Conservation (phyloP, 176 grass and related monocot species). For the Bolboschoenus planiculmis region DNA sequence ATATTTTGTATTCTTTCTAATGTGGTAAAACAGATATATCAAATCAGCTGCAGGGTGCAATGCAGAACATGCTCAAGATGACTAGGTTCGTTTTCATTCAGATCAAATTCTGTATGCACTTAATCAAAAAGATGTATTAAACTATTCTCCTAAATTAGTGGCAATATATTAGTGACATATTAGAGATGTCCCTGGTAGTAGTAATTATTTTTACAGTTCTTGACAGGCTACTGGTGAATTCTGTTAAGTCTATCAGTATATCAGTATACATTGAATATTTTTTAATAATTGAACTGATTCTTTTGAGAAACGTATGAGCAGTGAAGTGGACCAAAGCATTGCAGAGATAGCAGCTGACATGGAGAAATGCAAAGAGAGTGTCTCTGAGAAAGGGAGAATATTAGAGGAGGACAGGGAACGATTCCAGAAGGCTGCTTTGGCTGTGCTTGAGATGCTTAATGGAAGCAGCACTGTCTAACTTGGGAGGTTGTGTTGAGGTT, state of each 20-base stretch:
- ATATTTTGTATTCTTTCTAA: background rate
- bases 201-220: background rate
- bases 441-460: constrained; percentile 64
- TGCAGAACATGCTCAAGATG: constrained; percentile 88
- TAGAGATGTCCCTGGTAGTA: background rate
- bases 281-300: background rate
- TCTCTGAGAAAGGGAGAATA: constrained; percentile 36
- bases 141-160: background rate
- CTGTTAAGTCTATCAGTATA: background rate
- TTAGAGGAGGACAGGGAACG: constrained; percentile 67
- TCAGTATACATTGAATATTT: background rate
- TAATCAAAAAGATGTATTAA: background rate
- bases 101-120: background rate
- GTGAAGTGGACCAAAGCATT: constrained; percentile 71
- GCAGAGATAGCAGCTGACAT: constrained; percentile 71
- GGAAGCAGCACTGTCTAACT: background rate
- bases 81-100: constrained; percentile 28
- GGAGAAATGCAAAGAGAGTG: constrained; percentile 62
- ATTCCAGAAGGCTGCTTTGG: constrained; percentile 69
- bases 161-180: background rate
- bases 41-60: constrained; percentile 59
- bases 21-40: constrained; percentile 57
- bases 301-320: constrained; percentile 15
- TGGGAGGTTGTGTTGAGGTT: background rate
- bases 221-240: background rate